Evolutionary conservation across 2,329 filamentous ascomycete species (phyloP).

Genomic region (Pezicula neosporulosa): DNA sequence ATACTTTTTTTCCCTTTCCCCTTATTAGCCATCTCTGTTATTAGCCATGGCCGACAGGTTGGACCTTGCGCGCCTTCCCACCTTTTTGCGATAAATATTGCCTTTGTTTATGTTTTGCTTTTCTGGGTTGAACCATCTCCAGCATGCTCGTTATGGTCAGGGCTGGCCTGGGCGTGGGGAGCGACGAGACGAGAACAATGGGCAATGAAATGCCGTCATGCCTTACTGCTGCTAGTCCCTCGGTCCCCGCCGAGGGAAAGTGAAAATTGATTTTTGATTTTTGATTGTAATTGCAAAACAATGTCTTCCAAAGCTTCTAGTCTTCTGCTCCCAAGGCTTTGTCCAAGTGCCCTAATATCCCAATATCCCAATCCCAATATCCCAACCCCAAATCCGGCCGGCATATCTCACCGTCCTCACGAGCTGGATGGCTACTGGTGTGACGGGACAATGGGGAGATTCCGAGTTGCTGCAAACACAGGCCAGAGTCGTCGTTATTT

Average conservation of each 20-base stretch:
- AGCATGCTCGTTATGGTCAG: background rate
- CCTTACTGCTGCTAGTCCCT: conserved; percentile 5
- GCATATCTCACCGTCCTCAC: background rate
- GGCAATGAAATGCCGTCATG: conserved; percentile 10
- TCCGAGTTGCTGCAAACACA: background rate
- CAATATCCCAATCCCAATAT: background rate
- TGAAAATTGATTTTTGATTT: too few relatives aligned
- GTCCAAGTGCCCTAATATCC: background rate
- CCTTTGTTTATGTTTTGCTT: conserved; percentile 7
- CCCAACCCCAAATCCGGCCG: background rate
- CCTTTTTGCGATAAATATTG: background rate
- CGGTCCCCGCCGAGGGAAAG: background rate
- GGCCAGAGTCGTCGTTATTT: background rate
- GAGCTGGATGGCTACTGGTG: background rate
- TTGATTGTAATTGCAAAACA: too few relatives aligned
- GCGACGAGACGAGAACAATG: background rate
- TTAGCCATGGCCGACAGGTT: background rate
- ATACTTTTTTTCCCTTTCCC: too few relatives aligned
- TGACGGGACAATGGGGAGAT: background rate
- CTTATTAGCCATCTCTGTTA: too few relatives aligned
- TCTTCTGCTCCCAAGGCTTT: background rate
- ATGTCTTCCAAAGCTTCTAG: background rate
- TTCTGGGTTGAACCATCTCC: conserved; percentile 11
- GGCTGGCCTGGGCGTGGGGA: conserved; percentile 1
- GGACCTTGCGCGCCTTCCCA: background rate